Conservation (phyloP, 1,139 yeast species). For the Candida albicans region DNA sequence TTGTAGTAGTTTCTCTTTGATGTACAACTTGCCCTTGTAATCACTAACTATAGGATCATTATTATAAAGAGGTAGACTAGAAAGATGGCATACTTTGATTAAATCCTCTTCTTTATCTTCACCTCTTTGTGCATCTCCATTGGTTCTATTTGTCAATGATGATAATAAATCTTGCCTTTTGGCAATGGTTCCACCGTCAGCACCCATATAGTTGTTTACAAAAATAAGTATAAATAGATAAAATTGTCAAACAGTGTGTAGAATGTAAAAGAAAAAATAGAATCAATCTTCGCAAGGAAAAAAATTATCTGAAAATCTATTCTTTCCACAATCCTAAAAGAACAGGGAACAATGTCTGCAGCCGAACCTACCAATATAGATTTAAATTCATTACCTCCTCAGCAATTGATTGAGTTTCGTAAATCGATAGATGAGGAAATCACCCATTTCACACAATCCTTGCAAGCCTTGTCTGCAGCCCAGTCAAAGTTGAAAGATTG, state of each 20-base stretch:
- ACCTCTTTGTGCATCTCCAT: conserved; percentile 19
- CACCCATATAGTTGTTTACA: conserved; percentile 32
- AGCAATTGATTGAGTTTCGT: conserved; percentile 82
- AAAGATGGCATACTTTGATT: conserved; percentile 25
- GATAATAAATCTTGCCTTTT: conserved; percentile 43
- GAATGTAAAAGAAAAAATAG: not conserved
- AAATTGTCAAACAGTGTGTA: not conserved
- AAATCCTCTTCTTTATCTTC: conserved; percentile 28
- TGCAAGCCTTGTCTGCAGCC: conserved; percentile 83
- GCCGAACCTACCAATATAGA: conserved; percentile 44
- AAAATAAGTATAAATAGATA: too few relatives aligned
- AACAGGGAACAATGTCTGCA: conserved; percentile 13
- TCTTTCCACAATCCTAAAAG: not conserved
- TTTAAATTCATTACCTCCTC: conserved; percentile 69
- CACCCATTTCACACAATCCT: conserved; percentile 80
- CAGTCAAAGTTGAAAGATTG: conserved; percentile 83
- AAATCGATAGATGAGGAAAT: conserved; percentile 84
- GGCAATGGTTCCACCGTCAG: conserved; percentile 55
- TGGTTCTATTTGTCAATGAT: conserved; percentile 11
- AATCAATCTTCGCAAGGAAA: not conserved
- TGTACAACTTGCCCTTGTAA: conserved; percentile 65
- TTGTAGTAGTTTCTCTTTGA: conserved; percentile 66
- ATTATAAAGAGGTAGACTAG: conserved; percentile 27
- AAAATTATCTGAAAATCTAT: not conserved
- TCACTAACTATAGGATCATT: conserved; percentile 62